A percentile compares a stretch with the other conserved stretches of the same genome.
Conservation (phyloP, 768 basidiomycete species). For the Candolleomyces efflorescens region DNA sequence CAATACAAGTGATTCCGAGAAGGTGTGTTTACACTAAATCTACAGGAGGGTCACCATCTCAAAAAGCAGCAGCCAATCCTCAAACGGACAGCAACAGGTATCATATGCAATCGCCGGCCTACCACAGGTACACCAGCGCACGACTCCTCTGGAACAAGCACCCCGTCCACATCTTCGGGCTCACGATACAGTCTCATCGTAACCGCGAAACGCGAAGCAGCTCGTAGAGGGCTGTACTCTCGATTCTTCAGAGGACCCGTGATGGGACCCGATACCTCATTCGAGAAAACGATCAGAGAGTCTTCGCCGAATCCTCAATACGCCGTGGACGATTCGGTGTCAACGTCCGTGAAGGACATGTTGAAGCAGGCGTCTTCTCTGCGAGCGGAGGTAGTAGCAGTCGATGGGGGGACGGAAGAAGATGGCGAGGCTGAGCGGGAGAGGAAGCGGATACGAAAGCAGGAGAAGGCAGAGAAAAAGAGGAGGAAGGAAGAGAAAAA, state of each 20-base stretch:
- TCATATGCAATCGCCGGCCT: constrained; percentile 69
- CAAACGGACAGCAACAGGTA: constrained; percentile 67
- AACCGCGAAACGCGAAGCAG: constrained; percentile 74
- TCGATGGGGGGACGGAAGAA: not conserved
- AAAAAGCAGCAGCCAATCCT: constrained; percentile 21
- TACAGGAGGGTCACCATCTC: not conserved
- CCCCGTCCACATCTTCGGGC: constrained; percentile 24
- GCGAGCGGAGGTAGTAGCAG: not conserved
- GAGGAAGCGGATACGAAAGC: constrained; percentile 14
- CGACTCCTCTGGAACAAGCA: constrained; percentile 37
- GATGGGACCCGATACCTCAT: constrained; percentile 42
- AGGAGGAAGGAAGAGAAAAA: constrained; percentile 11
- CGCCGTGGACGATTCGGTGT: not conserved
- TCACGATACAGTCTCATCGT: constrained; percentile 51
- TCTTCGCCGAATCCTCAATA: constrained; percentile 5
- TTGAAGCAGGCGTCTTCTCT: constrained; percentile 8
- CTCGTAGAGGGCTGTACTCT: constrained; percentile 70
- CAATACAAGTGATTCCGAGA: constrained; percentile 14
- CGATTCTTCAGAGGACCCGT: constrained; percentile 78
- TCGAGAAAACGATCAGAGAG: constrained; percentile 16
- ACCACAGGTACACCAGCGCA: constrained; percentile 40
- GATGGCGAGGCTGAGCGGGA: constrained; percentile 9
- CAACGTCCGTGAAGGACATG: not conserved
- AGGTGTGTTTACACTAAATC: constrained; percentile 7
- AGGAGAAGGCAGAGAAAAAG: constrained; percentile 15